phyloP scores from a whole-genome alignment of 192 early-diverging fungal genomes.

The Umbelopsis ramanniana region DNA sequence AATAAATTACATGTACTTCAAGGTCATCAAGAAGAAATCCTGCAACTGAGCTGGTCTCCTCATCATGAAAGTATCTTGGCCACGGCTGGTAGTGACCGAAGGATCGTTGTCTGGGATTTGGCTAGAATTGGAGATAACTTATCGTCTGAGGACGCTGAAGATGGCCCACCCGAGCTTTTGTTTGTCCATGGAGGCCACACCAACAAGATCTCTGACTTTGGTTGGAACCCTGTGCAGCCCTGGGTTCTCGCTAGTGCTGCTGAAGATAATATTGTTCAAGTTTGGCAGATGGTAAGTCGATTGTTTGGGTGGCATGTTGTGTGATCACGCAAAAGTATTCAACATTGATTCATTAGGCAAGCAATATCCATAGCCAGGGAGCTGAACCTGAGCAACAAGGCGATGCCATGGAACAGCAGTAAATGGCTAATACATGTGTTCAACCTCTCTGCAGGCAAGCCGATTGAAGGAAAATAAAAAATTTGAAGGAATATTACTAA shows the following conservation, averaged over 20 bases:
- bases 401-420: slow-evolving; percentile 16
- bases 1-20: slow-evolving; percentile 85
- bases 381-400: not conserved
- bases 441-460: not conserved
- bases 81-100: slow-evolving; percentile 86
- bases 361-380: slow-evolving; percentile 34
- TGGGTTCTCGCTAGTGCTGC: slow-evolving; percentile 95
- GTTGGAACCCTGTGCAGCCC: slow-evolving; percentile 92
- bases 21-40: slow-evolving; percentile 88
- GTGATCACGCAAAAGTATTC: not conserved
- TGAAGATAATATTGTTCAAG: slow-evolving; percentile 97
- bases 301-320: too few relatives aligned
- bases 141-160: slow-evolving; percentile 94
- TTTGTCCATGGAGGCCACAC: slow-evolving; percentile 99
- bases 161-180: slow-evolving; percentile 96
- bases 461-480: not conserved
- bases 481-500: not conserved
- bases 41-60: slow-evolving; percentile 94
- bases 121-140: slow-evolving; percentile 94
- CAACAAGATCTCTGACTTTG: slow-evolving; percentile 94
- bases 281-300: slow-evolving; percentile 95
- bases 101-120: slow-evolving; percentile 95
- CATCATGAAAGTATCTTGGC: slow-evolving; percentile 91
- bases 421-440: not conserved
- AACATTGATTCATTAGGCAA: slow-evolving; percentile 27